Conservation (phyloP, 176 grass and related monocot genomes). For the Avena sativa region DNA sequence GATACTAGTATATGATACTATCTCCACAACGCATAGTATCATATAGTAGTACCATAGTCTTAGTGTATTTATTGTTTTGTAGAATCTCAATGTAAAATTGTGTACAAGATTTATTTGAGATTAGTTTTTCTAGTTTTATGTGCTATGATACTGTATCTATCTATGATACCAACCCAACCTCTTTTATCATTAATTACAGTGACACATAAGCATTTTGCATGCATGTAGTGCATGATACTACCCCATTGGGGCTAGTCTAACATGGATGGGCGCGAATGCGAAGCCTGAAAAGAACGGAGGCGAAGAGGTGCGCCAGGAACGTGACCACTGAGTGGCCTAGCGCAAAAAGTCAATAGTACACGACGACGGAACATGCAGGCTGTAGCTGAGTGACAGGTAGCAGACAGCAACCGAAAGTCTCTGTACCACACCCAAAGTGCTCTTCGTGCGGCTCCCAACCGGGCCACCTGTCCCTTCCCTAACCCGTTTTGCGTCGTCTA, state of each 20-base stretch:
- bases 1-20: too few relatives aligned
- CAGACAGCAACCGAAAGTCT: slow-evolving; percentile 42
- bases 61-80: too few relatives aligned
- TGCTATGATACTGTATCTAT: too few relatives aligned
- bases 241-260: too few relatives aligned
- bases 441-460: not conserved
- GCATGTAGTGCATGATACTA: not conserved
- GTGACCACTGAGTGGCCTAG: not conserved
- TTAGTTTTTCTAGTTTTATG: too few relatives aligned
- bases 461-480: slow-evolving; percentile 32
- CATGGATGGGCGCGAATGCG: not conserved
- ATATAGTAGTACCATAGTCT: too few relatives aligned
- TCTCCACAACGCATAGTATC: too few relatives aligned
- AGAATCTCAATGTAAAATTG: too few relatives aligned
- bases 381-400: slow-evolving; percentile 52
- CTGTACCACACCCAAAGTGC: slow-evolving; percentile 12
- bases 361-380: slow-evolving; percentile 36
- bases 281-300: slow-evolving; percentile 47
- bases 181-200: too few relatives aligned
- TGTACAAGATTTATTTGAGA: too few relatives aligned
- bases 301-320: slow-evolving; percentile 1
- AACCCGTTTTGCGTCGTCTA: not conserved
- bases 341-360: not conserved
- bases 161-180: too few relatives aligned
- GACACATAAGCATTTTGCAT: too few relatives aligned